A percentile compares a stretch with the other conserved stretches of the same genome.
Conservation (phyloP, 2,329 filamentous ascomycete genomes). For the Ceratocystis destructans region DNA sequence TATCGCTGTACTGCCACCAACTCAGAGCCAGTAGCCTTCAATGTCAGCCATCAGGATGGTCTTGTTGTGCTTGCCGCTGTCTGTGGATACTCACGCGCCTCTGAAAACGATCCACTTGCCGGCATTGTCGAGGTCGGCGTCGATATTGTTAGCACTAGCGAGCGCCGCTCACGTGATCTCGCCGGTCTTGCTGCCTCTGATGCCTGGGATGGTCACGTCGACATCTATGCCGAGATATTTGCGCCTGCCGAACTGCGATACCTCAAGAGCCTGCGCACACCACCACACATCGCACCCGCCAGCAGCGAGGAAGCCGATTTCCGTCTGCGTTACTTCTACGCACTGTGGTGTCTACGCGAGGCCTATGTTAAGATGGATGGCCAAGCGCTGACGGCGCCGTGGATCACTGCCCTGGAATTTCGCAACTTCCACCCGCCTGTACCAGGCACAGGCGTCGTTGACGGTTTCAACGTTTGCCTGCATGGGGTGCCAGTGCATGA, state of each 20-base stretch:
- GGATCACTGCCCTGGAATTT: slow-evolving; percentile 60
- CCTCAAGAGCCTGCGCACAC: slow-evolving; percentile 37
- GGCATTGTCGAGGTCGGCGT: slow-evolving; percentile 44
- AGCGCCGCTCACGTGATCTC: slow-evolving; percentile 50
- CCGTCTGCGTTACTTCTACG: slow-evolving; percentile 58
- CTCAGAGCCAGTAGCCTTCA: slow-evolving; percentile 47
- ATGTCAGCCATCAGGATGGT: slow-evolving; percentile 66
- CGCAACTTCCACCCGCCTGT: slow-evolving; percentile 44
- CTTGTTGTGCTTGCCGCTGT: slow-evolving; percentile 54
- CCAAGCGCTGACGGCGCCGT: slow-evolving; percentile 59
- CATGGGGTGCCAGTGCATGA: slow-evolving; percentile 6
- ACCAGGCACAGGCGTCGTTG: slow-evolving; percentile 21
- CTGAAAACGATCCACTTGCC: slow-evolving; percentile 12
- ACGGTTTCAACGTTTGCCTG: slow-evolving; percentile 12
- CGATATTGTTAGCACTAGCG: slow-evolving; percentile 62
- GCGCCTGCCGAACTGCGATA: slow-evolving; percentile 45
- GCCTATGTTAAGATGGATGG: slow-evolving; percentile 74
- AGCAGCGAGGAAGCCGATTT: slow-evolving; percentile 29
- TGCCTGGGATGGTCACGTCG: slow-evolving; percentile 54
- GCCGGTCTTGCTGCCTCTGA: slow-evolving; percentile 40
- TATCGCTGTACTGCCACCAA: slow-evolving; percentile 35
- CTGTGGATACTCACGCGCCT: slow-evolving; percentile 23
- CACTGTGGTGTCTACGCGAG: slow-evolving; percentile 67
- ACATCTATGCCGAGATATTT: slow-evolving; percentile 60
- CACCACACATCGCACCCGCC: neutral